phyloP scores from a whole-genome alignment of 2,329 filamentous ascomycete genomes.

The Hymenotorrendiella dingleyae region DNA sequence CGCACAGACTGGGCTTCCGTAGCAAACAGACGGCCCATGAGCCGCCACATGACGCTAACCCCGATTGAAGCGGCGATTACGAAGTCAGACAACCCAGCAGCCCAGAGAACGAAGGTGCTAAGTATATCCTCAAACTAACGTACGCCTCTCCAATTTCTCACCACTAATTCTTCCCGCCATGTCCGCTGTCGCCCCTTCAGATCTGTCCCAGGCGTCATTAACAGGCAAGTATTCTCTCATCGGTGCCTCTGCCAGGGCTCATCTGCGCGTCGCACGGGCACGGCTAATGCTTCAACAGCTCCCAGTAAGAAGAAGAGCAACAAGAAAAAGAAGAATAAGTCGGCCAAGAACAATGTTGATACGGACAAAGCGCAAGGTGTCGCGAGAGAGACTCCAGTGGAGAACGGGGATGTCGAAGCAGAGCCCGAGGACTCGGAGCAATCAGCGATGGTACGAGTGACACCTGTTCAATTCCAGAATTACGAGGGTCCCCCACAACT shows the following conservation, averaged over 20 bases:
- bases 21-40: too few species aligned
- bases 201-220: constrained; percentile 24
- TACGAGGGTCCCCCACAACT: constrained; percentile 10
- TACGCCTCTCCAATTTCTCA: constrained; percentile 1
- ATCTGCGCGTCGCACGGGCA: constrained; percentile 7
- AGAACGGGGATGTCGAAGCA: constrained; percentile 35
- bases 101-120: too few species aligned
- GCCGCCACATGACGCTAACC: too few species aligned
- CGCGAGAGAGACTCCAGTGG: constrained; percentile 34
- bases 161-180: constrained; percentile 19
- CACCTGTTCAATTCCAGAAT: constrained; percentile 28
- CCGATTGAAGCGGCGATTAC: constrained; percentile 1
- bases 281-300: constrained; percentile 31
- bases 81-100: not conserved
- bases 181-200: constrained; percentile 28
- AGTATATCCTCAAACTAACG: not conserved
- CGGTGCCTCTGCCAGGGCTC: not conserved
- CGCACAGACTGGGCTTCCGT: too few species aligned
- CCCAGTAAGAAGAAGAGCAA: constrained; percentile 51
- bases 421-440: constrained; percentile 35
- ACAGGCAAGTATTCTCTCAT: constrained; percentile 24
- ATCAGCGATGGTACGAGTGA: constrained; percentile 30
- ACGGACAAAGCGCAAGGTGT: constrained; percentile 22
- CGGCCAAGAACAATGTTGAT: constrained; percentile 35
- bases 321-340: constrained; percentile 47